phyloP scores from a whole-genome alignment of 495 filamentous ascomycete genomes.

The Aspergillus indologenus region DNA sequence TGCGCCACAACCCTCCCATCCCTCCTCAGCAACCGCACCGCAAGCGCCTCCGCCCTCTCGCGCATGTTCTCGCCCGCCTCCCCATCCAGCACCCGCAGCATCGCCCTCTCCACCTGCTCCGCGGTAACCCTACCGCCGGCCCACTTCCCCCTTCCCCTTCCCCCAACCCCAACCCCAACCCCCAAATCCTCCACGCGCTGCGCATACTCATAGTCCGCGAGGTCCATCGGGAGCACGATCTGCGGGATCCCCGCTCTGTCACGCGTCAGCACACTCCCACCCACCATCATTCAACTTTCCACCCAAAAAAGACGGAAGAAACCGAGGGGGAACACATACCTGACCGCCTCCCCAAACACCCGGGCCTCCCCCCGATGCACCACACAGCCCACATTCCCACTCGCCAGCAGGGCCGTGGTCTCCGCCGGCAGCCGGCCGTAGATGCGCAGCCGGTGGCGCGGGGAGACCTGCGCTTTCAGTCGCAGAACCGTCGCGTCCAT shows the following conservation, averaged over 20 bases:
- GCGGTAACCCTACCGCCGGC: slow-evolving; percentile 19
- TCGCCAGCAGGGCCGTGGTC: slow-evolving; percentile 33
- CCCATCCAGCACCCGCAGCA: slow-evolving; percentile 19
- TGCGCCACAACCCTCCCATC: slow-evolving; percentile 25
- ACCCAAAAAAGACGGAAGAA: too few species aligned
- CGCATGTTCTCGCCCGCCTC: slow-evolving; percentile 9
- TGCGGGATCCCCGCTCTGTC: slow-evolving; percentile 43
- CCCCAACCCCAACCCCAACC: slow-evolving; percentile 43
- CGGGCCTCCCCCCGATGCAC: slow-evolving; percentile 47
- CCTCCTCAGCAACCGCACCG: slow-evolving; percentile 9
- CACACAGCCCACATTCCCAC: slow-evolving; percentile 33
- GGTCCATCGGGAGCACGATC: slow-evolving; percentile 41
- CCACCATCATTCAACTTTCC: background rate
- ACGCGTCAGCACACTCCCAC: too few species aligned
- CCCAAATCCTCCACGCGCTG: slow-evolving; percentile 35
- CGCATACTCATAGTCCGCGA: slow-evolving; percentile 42
- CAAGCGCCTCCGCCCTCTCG: slow-evolving; percentile 15
- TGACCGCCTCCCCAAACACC: slow-evolving; percentile 40
- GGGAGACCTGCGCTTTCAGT: background rate
- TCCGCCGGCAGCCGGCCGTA: slow-evolving; percentile 38
- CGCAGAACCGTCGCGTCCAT: background rate
- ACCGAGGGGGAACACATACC: slow-evolving; percentile 19
- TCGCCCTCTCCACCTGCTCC: slow-evolving; percentile 18
- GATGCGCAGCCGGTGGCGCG: slow-evolving; percentile 23
- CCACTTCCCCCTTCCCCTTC: slow-evolving; percentile 23